A percentile compares a stretch with the other conserved stretches of the same genome.
phyloP scores from a whole-genome alignment of 73 alveolate species.

The Paramecium sexaurelia region DNA sequence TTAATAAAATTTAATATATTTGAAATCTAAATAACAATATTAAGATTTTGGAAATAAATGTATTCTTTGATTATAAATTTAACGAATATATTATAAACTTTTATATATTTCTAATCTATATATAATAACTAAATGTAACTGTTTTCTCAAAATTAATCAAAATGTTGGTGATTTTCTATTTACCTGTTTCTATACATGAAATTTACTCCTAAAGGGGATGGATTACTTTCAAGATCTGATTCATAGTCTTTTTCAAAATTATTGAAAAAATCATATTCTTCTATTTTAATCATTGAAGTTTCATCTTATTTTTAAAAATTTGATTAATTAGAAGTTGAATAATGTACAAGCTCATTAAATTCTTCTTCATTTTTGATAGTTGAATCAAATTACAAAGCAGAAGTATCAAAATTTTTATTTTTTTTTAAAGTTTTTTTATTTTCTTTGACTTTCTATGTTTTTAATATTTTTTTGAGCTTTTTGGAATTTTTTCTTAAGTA shows the following conservation, averaged over 20 bases:
- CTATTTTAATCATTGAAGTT: background rate
- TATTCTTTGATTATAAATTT: background rate
- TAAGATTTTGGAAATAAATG: background rate
- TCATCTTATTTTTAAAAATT: background rate
- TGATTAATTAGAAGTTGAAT: background rate
- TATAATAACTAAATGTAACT: background rate
- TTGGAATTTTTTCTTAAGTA: constrained; percentile 17
- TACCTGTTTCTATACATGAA: background rate
- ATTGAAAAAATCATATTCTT: background rate
- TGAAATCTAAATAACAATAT: background rate
- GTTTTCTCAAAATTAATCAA: background rate
- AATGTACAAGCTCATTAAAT: background rate
- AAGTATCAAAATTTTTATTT: background rate
- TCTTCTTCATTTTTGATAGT: background rate
- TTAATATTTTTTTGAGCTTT: background rate
- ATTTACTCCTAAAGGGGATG: background rate
- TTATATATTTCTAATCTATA: background rate
- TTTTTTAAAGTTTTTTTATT: background rate
- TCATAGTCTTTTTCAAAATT: background rate
- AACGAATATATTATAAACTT: background rate
- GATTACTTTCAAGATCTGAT: background rate
- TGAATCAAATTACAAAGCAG: background rate
- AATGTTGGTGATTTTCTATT: background rate
- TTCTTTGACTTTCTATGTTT: background rate
- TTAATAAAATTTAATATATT: background rate